Conservation (phyloP, 1,139 yeast genomes). For the Kurtzmaniella natalensis region DNA sequence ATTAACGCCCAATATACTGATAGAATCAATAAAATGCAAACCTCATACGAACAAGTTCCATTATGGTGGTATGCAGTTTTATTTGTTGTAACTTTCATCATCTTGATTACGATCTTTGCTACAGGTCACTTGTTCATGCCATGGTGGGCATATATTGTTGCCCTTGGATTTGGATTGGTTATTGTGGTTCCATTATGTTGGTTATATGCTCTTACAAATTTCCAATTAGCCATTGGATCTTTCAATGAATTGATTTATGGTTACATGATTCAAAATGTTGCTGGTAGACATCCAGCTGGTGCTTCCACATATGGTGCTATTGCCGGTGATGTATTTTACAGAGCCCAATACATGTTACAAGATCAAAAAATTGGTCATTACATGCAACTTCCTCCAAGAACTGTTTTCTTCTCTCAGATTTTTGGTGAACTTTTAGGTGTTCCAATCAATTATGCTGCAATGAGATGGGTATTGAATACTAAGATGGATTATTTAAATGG, state of each 20-base stretch:
- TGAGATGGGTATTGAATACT: slow-evolving; percentile 40
- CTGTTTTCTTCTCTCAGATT: slow-evolving; percentile 44
- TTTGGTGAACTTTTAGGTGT: slow-evolving; percentile 49
- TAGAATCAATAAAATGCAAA: slow-evolving; percentile 35
- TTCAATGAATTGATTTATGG: slow-evolving; percentile 49
- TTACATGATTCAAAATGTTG: slow-evolving; percentile 31
- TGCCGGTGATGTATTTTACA: slow-evolving; percentile 52
- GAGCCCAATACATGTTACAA: slow-evolving; percentile 48
- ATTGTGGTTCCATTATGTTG: slow-evolving; percentile 48
- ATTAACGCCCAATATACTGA: slow-evolving; percentile 22
- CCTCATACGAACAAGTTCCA: slow-evolving; percentile 38
- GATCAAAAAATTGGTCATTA: slow-evolving; percentile 47
- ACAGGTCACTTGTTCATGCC: slow-evolving; percentile 44
- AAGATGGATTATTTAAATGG: slow-evolving; percentile 40
- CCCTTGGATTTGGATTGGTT: slow-evolving; percentile 36
- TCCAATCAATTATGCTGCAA: slow-evolving; percentile 44
- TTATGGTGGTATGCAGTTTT: slow-evolving; percentile 34
- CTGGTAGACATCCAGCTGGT: slow-evolving; percentile 40
- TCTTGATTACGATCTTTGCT: slow-evolving; percentile 28
- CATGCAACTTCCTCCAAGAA: slow-evolving; percentile 43
- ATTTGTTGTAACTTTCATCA: slow-evolving; percentile 29
- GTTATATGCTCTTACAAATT: slow-evolving; percentile 48
- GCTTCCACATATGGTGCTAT: slow-evolving; percentile 47
- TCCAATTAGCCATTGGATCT: slow-evolving; percentile 49
- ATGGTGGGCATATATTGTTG: slow-evolving; percentile 46